A percentile compares a stretch with the other conserved stretches of the same genome.
These are phyloP conservation scores for Tricholoma sp. DNA, from an alignment of 768 basidiomycete genomes.

Conservation along the genomic window DNA sequence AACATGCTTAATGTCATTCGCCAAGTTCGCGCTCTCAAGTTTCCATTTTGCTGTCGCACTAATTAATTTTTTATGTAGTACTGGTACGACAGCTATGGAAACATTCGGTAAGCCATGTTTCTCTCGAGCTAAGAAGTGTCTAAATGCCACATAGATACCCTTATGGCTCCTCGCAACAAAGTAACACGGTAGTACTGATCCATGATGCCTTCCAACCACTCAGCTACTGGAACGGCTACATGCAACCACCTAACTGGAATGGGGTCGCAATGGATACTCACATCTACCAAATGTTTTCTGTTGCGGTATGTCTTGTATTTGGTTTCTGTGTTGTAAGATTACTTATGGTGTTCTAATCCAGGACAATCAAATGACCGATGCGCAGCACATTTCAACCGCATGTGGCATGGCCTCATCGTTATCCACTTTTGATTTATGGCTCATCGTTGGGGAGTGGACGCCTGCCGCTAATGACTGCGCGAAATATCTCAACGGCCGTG, in stretches of 20 bases:
- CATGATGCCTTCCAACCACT: slow-evolving; percentile 80
- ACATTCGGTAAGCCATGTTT: slow-evolving; percentile 51
- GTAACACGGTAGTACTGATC: slow-evolving; percentile 63
- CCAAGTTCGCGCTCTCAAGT: slow-evolving; percentile 26
- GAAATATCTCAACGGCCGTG: slow-evolving; percentile 81
- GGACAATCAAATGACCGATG: slow-evolving; percentile 40
- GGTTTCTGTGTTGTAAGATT: neutral
- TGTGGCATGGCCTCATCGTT: slow-evolving; percentile 46
- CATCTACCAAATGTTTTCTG: slow-evolving; percentile 71
- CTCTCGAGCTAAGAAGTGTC: neutral
- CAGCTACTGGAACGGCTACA: slow-evolving; percentile 63
- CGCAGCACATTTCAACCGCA: slow-evolving; percentile 56
- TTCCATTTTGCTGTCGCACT: slow-evolving; percentile 1
- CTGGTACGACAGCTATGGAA: slow-evolving; percentile 72
- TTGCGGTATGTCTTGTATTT: slow-evolving; percentile 34
- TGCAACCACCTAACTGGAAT: slow-evolving; percentile 43
- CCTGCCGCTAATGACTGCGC: slow-evolving; percentile 75
- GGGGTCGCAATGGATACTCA: slow-evolving; percentile 81
- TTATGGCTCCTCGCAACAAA: slow-evolving; percentile 35
- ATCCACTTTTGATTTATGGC: slow-evolving; percentile 61
- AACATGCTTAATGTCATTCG: slow-evolving; percentile 43
- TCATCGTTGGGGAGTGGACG: slow-evolving; percentile 86
- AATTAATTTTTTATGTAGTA: slow-evolving; percentile 37
- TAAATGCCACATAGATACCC: slow-evolving; percentile 25
- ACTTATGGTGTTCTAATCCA: slow-evolving; percentile 15